phyloP scores from a whole-genome alignment of 139 green algal species.

The Chlamydomonas sp. region DNA sequence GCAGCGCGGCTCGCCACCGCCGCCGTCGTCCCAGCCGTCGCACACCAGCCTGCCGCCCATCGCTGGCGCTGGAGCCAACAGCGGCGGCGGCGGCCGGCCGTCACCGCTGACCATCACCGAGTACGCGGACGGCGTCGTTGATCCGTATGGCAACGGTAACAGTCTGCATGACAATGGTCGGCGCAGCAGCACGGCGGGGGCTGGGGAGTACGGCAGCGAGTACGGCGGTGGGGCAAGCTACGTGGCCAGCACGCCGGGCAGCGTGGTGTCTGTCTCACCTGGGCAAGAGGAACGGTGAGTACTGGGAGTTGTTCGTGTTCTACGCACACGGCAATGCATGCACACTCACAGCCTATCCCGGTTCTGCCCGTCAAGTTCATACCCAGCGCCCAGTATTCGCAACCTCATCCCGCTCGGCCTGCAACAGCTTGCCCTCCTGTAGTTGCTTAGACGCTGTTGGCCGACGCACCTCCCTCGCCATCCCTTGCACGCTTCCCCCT shows the following conservation, averaged over 20 bases:
- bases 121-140: not conserved
- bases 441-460: too few species aligned
- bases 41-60: not conserved
- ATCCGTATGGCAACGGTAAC: too few species aligned
- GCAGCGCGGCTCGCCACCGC: not conserved
- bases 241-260: not conserved
- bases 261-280: not conserved
- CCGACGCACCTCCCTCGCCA: too few species aligned
- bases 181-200: too few species aligned
- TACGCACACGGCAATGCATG: too few species aligned
- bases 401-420: too few species aligned
- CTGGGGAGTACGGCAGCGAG: not conserved
- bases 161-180: not conserved
- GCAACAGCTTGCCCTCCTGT: too few species aligned
- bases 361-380: too few species aligned
- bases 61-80: not conserved
- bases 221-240: not conserved
- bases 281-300: not conserved
- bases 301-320: too few species aligned
- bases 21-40: not conserved
- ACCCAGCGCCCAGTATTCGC: too few species aligned
- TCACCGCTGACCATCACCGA: not conserved
- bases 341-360: too few species aligned
- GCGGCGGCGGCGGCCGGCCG: not conserved
- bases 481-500: not conserved